Conservation (phyloP, 495 filamentous ascomycete genomes). For the Trichoderma gamsii region DNA sequence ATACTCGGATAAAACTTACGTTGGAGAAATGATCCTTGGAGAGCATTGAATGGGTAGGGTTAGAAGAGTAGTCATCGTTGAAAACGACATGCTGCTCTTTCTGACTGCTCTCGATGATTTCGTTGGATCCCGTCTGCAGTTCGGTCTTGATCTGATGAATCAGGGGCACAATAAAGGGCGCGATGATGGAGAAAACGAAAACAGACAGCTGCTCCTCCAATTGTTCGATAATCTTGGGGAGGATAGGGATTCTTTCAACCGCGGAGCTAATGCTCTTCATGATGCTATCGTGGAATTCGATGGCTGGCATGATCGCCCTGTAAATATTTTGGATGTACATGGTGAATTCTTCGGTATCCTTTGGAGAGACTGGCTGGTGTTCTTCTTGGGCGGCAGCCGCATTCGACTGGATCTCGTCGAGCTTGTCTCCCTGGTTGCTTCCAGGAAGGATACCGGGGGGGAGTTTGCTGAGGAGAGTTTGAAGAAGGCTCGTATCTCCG, state of each 20-base stretch:
- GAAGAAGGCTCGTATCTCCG: constrained; percentile 58
- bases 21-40: constrained; percentile 91
- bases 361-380: constrained; percentile 58
- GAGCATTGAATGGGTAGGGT: constrained; percentile 94
- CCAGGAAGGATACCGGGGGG: constrained; percentile 67
- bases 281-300: constrained; percentile 82
- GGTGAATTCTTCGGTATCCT: constrained; percentile 71
- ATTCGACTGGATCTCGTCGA: constrained; percentile 61
- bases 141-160: constrained; percentile 79
- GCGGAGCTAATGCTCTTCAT: constrained; percentile 70
- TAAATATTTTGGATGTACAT: constrained; percentile 58
- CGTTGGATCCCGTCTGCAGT: constrained; percentile 73
- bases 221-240: constrained; percentile 73
- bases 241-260: constrained; percentile 72
- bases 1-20: constrained; percentile 23
- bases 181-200: constrained; percentile 80
- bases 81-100: constrained; percentile 81
- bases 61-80: constrained; percentile 61
- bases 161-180: constrained; percentile 78
- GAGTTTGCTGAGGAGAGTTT: constrained; percentile 69
- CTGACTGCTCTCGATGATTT: constrained; percentile 74
- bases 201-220: constrained; percentile 71
- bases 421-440: constrained; percentile 51
- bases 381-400: constrained; percentile 62
- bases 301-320: constrained; percentile 72